Evolutionary conservation across 164 flowering plant species (phyloP).

Genomic region (Nymphaea thermarum): DNA sequence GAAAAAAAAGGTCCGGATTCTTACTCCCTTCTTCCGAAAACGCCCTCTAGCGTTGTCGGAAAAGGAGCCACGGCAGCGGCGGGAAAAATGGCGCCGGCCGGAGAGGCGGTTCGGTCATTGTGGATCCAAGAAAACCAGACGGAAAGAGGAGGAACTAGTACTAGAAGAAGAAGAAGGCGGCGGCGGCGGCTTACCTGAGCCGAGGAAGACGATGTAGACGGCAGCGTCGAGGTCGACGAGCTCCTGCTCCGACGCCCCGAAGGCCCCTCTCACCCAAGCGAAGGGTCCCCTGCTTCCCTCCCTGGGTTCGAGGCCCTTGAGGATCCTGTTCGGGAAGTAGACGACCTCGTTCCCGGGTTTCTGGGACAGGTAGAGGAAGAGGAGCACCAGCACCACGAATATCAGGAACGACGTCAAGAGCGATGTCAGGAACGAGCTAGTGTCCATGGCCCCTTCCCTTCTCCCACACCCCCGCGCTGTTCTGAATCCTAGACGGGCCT

Average conservation of each 20-base stretch:
- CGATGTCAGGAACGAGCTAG: slow-evolving; percentile 77
- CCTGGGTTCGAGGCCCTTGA: slow-evolving; percentile 63
- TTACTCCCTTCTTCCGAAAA: neutral
- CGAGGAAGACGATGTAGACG: slow-evolving; percentile 77
- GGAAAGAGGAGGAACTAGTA: neutral
- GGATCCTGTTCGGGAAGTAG: slow-evolving; percentile 81
- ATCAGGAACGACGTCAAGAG: slow-evolving; percentile 72
- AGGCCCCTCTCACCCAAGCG: slow-evolving; percentile 66
- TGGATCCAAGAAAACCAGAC: neutral
- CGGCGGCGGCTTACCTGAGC: slow-evolving; percentile 43
- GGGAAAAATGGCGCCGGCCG: no score
- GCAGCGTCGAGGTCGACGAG: slow-evolving; percentile 64
- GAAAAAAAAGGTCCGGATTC: neutral
- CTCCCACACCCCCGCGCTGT: neutral
- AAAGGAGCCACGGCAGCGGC: no score
- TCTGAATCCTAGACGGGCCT: no score
- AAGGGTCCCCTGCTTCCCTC: slow-evolving; percentile 44
- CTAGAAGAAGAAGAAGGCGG: neutral
- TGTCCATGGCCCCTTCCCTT: slow-evolving; percentile 44
- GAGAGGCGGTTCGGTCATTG: neutral
- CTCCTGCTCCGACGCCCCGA: slow-evolving; percentile 53
- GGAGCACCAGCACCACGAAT: slow-evolving; percentile 55
- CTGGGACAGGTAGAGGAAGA: slow-evolving; percentile 65
- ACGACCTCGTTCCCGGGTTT: slow-evolving; percentile 52
- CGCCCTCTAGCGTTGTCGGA: no score